These are phyloP conservation scores for Dothiorella sarmentorum DNA, from an alignment of 2,329 filamentous ascomycete genomes.

Conservation along the genomic window DNA sequence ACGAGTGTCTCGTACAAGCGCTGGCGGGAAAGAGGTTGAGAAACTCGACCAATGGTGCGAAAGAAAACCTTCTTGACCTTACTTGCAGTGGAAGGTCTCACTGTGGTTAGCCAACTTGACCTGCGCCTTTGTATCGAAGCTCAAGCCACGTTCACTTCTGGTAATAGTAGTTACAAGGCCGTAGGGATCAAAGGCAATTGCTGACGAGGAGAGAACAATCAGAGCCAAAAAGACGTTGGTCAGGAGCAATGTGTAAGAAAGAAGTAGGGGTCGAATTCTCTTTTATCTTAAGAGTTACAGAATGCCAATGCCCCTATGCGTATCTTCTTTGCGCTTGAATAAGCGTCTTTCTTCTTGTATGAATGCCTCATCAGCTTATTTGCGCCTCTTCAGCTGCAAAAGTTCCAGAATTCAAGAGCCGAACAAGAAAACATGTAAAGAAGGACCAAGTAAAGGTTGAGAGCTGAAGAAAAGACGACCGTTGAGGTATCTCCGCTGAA, in stretches of 20 bases:
- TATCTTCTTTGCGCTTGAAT: background rate
- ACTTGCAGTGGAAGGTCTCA: too few relatives aligned
- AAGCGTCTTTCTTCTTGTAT: background rate
- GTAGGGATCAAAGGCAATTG: too few relatives aligned
- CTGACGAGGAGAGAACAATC: too few relatives aligned
- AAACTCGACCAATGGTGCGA: too few relatives aligned
- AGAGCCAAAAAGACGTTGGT: background rate
- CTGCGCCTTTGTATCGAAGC: too few relatives aligned
- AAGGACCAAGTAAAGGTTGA: background rate
- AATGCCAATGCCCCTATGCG: background rate
- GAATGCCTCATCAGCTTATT: background rate
- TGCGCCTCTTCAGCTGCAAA: background rate
- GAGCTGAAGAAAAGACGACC: background rate
- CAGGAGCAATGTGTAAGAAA: background rate
- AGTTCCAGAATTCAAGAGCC: background rate
- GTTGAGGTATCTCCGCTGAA: slow-evolving; percentile 8
- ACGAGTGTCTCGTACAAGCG: background rate
- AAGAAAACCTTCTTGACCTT: too few relatives aligned
- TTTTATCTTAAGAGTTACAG: background rate
- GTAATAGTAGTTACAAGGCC: too few relatives aligned
- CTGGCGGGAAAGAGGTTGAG: background rate
- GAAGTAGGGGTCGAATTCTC: background rate
- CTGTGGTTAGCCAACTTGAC: too few relatives aligned
- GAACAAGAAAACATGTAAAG: background rate
- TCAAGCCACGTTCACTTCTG: too few relatives aligned